phyloP scores from a whole-genome alignment of 345 rosid species.

The Eucalyptus polyanthemos region DNA sequence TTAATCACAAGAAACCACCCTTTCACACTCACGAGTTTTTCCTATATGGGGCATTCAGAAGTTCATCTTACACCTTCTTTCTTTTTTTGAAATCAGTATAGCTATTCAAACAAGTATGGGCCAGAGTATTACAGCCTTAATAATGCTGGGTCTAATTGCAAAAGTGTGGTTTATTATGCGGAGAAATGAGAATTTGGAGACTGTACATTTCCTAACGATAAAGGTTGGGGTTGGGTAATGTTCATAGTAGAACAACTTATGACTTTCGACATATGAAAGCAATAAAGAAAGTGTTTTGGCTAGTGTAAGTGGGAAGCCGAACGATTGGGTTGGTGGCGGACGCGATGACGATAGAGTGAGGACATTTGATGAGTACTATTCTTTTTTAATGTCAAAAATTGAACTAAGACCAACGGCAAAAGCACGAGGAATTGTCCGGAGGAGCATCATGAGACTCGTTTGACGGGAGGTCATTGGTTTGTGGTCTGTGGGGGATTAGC shows the following conservation, averaged over 20 bases:
- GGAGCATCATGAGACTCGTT: background rate
- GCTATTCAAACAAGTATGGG: background rate
- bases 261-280: background rate
- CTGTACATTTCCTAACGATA: background rate
- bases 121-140: background rate
- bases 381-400: background rate
- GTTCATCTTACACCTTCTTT: background rate
- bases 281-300: background rate
- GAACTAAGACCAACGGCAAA: background rate
- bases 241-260: background rate
- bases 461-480: background rate
- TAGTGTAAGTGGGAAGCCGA: background rate
- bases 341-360: background rate
- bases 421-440: background rate
- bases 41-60: background rate
- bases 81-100: background rate
- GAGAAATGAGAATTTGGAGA: background rate
- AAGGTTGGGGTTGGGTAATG: background rate
- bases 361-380: background rate
- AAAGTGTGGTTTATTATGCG: background rate
- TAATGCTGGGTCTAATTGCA: background rate
- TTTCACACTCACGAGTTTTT: background rate
- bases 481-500: background rate
- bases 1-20: background rate
- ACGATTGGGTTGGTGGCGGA: background rate